These are phyloP conservation scores for Boletus rubroflammeus DNA, from an alignment of 768 basidiomycete species.

Conservation along the genomic window DNA sequence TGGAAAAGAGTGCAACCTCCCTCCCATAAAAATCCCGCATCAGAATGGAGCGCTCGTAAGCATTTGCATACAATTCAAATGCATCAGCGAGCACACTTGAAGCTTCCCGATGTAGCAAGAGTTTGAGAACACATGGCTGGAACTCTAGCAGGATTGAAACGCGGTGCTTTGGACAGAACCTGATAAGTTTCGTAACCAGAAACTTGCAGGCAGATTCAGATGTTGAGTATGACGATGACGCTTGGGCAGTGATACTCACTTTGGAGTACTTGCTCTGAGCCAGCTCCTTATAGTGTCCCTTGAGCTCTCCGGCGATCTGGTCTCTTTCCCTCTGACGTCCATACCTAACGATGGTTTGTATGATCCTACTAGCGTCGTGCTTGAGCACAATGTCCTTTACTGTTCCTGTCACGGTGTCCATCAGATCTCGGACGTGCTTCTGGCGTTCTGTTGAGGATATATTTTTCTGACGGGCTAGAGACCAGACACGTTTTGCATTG, in stretches of 20 bases:
- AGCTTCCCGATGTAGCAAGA: slow-evolving; percentile 84
- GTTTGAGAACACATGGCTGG: slow-evolving; percentile 66
- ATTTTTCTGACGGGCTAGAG: slow-evolving; percentile 67
- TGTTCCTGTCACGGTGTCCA: slow-evolving; percentile 72
- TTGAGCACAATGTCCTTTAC: slow-evolving; percentile 86
- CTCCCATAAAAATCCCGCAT: slow-evolving; percentile 89
- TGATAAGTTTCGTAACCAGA: slow-evolving; percentile 75
- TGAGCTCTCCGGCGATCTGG: slow-evolving; percentile 78
- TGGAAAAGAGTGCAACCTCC: slow-evolving; percentile 71
- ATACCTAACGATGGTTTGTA: slow-evolving; percentile 78
- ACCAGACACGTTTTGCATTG: slow-evolving; percentile 77
- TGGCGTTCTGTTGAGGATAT: slow-evolving; percentile 68
- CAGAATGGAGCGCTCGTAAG: slow-evolving; percentile 77
- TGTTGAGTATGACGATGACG: background rate
- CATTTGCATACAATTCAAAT: slow-evolving; percentile 83
- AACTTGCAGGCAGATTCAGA: slow-evolving; percentile 44
- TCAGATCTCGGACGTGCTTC: slow-evolving; percentile 69
- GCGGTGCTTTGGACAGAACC: slow-evolving; percentile 71
- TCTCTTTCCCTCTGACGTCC: slow-evolving; percentile 72
- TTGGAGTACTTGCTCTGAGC: slow-evolving; percentile 90
- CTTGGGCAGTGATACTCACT: slow-evolving; percentile 39
- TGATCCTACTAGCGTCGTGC: slow-evolving; percentile 87
- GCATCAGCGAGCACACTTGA: slow-evolving; percentile 81
- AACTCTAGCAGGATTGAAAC: slow-evolving; percentile 76
- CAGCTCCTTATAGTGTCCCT: slow-evolving; percentile 73